Percentiles rank a stretch among this genome's conserved stretches.
These are phyloP conservation scores for Claviceps citrina DNA, from an alignment of 2,329 filamentous ascomycete genomes.

Conservation along the genomic window DNA sequence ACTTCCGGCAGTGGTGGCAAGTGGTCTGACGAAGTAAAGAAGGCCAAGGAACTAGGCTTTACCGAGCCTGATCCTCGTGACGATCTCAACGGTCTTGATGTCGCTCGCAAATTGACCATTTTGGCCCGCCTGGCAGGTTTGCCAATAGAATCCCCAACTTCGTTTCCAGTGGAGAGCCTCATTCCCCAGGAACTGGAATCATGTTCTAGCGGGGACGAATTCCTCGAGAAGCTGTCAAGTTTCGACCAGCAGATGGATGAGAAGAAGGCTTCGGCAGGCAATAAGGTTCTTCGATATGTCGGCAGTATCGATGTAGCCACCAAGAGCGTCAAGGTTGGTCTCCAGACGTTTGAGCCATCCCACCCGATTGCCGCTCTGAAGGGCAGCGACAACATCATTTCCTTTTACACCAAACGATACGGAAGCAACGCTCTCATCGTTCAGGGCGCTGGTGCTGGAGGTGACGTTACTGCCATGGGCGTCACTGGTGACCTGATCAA, in stretches of 20 bases:
- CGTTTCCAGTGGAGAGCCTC: slow-evolving; percentile 85
- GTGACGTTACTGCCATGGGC: slow-evolving; percentile 94
- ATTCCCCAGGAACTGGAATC: slow-evolving; percentile 79
- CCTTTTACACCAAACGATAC: slow-evolving; percentile 94
- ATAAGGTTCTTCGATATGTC: slow-evolving; percentile 86
- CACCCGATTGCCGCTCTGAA: slow-evolving; percentile 89
- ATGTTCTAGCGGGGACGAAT: slow-evolving; percentile 65
- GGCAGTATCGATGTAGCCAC: slow-evolving; percentile 78
- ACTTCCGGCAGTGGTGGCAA: slow-evolving; percentile 56
- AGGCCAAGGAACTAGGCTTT: slow-evolving; percentile 86
- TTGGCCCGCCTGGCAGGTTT: slow-evolving; percentile 75
- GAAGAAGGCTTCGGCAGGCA: slow-evolving; percentile 70
- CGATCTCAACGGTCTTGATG: slow-evolving; percentile 74
- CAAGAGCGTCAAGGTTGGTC: slow-evolving; percentile 74
- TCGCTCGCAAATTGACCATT: slow-evolving; percentile 93
- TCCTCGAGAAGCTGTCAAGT: slow-evolving; percentile 61
- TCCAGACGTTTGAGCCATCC: slow-evolving; percentile 75
- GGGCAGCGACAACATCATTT: slow-evolving; percentile 98
- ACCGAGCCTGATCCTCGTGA: slow-evolving; percentile 79
- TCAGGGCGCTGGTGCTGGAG: slow-evolving; percentile 85
- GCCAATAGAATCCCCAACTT: slow-evolving; percentile 64
- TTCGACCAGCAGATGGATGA: slow-evolving; percentile 87
- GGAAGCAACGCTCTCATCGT: slow-evolving; percentile 82
- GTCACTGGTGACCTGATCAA: slow-evolving; percentile 89
- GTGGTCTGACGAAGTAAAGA: slow-evolving; percentile 83